Conservation (phyloP, 257 asterid genomes). For the Ilex asprella region DNA sequence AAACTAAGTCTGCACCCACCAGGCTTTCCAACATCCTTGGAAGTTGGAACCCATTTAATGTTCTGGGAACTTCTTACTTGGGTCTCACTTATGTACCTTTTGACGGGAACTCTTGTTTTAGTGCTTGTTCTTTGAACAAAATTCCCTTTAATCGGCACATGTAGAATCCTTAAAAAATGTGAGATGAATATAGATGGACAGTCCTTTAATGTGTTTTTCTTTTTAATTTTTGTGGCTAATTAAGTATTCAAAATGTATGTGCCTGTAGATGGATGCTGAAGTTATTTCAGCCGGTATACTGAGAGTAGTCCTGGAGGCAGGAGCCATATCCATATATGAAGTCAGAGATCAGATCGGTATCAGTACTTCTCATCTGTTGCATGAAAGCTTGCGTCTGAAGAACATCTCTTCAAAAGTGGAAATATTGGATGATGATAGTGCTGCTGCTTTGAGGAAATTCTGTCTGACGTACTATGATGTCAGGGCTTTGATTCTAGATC, state of each 20-base stretch:
- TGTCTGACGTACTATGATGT: conserved; percentile 84
- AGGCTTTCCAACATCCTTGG: too few species aligned
- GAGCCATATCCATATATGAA: conserved; percentile 51
- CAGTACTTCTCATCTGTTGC: conserved; percentile 71
- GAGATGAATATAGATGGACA: neutral
- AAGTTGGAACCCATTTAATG: too few species aligned
- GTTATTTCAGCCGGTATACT: conserved; percentile 82
- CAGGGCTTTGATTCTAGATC: conserved; percentile 76
- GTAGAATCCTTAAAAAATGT: neutral
- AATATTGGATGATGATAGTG: conserved; percentile 52
- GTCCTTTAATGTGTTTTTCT: neutral
- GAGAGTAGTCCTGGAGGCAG: conserved; percentile 57
- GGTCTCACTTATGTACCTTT: too few species aligned
- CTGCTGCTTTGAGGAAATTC: conserved; percentile 67
- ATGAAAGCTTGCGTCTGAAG: conserved; percentile 71
- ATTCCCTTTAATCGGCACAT: too few species aligned
- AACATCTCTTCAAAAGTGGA: conserved; percentile 61
- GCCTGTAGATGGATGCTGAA: conserved; percentile 86
- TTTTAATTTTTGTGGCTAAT: neutral
- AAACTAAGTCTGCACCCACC: too few species aligned
- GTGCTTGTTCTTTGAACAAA: too few species aligned
- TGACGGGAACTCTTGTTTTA: too few species aligned
- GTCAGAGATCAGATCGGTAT: conserved; percentile 59
- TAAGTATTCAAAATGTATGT: conserved; percentile 9
- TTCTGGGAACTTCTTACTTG: too few species aligned